Base-by-base conservation (phyloP, 352 stramenopile species). In the Phytophthora idaei region DNA sequence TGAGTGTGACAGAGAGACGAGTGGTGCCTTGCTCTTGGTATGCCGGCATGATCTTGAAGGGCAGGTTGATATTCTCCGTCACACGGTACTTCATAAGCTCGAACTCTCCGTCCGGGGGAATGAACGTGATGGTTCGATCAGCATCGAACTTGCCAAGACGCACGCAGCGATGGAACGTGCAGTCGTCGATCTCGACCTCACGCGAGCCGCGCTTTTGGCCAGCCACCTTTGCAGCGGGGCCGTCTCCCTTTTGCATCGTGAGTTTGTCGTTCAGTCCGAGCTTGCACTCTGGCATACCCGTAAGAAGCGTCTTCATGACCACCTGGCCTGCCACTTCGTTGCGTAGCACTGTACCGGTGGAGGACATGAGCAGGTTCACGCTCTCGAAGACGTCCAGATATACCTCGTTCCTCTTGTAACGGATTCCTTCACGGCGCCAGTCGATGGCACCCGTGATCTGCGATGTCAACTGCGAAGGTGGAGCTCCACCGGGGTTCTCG, bases 261-360 rank as follows among this genome's bases (percentile, higher is more conserved):
- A 99, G 80, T 74, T 99, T 99, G 84, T 99, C 97, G 69, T 99
- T 99, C 15, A 99, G 80, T 25, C 97, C 97, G 69, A 99, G 78
- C 56, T 99, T 99, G 83, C 97, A 99, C 81, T 99, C 97, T 15
- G 97, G 97, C 97, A 99, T 99, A 28, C 97, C 97, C 25, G 96
- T 98, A 9, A 99, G 83, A 63, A 98, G 93, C 2, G 97, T 98
- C 79, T 98, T 98, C 97, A 99, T 99, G 63, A 98, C 92, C 10
- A 99, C 95, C 53, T 97, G 88, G 21, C 97, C 97, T 5, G 90
- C 96, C 2, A 99, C 97, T 82, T 99, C 97, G 61, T 98, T 98
- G 62, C 96, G 83, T 48, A 99, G 76, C 21, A 99, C 85, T 15
- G 77, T 94, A 54, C 97, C 96, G 25, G 90, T 98, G 14, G 85